Conservation (phyloP, 495 filamentous ascomycete genomes). For the Aspergillus egyptiacus region DNA sequence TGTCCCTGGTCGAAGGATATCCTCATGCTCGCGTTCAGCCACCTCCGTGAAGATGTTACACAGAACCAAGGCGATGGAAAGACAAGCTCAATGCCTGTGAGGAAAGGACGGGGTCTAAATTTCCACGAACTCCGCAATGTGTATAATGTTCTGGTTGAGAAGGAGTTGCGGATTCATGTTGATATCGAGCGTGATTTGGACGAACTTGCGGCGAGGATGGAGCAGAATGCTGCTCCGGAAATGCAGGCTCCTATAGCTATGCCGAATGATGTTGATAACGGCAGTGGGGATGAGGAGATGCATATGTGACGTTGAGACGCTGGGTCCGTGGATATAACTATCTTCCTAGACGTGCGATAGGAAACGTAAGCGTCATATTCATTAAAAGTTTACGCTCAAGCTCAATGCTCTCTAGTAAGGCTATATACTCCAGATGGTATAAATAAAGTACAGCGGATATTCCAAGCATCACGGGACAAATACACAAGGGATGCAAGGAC, state of each 20-base stretch:
- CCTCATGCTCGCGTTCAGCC: conserved; percentile 56
- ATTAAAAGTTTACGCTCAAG: not conserved
- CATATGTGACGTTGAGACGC: conserved; percentile 10
- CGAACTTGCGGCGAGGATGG: conserved; percentile 17
- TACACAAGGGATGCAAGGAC: conserved; percentile 12
- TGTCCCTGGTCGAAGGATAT: conserved; percentile 76
- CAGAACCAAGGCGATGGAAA: not conserved
- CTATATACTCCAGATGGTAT: conserved; percentile 1
- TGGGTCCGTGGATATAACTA: too few species aligned
- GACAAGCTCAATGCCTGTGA: not conserved
- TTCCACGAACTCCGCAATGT: conserved; percentile 40
- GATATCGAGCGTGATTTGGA: conserved; percentile 32
- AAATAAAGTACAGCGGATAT: conserved; percentile 11
- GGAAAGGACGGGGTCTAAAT: conserved; percentile 23
- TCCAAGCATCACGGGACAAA: conserved; percentile 16
- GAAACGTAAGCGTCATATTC: not conserved
- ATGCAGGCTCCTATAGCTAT: conserved; percentile 26
- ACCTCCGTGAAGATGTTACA: conserved; percentile 31
- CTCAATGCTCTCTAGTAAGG: not conserved
- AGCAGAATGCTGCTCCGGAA: conserved; percentile 5
- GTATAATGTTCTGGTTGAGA: conserved; percentile 47
- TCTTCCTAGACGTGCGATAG: too few species aligned
- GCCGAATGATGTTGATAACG: conserved; percentile 27
- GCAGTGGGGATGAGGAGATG: conserved; percentile 23
- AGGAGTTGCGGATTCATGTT: conserved; percentile 47